Conservation (phyloP, 192 early-diverging fungal species). For the Coemansia sp. region DNA sequence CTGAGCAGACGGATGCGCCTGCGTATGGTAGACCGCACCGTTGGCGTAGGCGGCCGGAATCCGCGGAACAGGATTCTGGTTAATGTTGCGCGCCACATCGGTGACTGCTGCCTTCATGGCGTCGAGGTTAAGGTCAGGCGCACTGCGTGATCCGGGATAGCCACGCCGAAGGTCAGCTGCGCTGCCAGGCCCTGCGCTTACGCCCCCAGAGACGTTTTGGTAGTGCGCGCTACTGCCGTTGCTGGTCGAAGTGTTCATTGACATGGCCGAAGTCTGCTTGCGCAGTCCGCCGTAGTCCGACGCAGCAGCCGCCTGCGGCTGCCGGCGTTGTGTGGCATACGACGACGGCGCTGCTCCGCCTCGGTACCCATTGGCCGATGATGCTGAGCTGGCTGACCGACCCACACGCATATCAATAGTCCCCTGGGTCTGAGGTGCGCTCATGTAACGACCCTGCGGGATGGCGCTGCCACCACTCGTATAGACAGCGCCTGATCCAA, state of each 20-base stretch:
- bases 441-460: slow-evolving; percentile 26
- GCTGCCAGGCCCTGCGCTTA: neutral
- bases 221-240: slow-evolving; percentile 5
- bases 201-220: neutral
- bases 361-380: slow-evolving; percentile 38
- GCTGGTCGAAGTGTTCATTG: slow-evolving; percentile 19
- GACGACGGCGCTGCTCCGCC: slow-evolving; percentile 8
- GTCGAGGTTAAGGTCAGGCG: slow-evolving; percentile 49
- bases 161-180: slow-evolving; percentile 20
- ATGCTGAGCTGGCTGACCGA: slow-evolving; percentile 43
- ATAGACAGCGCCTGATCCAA: neutral
- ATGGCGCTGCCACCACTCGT: neutral
- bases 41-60: slow-evolving; percentile 32
- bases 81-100: slow-evolving; percentile 21
- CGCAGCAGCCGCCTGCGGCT: slow-evolving; percentile 11
- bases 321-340: slow-evolving; percentile 37
- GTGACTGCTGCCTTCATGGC: slow-evolving; percentile 31
- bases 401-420: slow-evolving; percentile 37
- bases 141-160: slow-evolving; percentile 45
- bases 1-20: neutral
- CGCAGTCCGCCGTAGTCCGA: slow-evolving; percentile 29
- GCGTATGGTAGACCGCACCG: neutral
- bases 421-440: slow-evolving; percentile 13
- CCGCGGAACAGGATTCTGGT: slow-evolving; percentile 37
- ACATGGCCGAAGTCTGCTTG: slow-evolving; percentile 40